Conservation (phyloP, 1,284 basidiomycete genomes). For the Microbotryomycetes sp. region DNA sequence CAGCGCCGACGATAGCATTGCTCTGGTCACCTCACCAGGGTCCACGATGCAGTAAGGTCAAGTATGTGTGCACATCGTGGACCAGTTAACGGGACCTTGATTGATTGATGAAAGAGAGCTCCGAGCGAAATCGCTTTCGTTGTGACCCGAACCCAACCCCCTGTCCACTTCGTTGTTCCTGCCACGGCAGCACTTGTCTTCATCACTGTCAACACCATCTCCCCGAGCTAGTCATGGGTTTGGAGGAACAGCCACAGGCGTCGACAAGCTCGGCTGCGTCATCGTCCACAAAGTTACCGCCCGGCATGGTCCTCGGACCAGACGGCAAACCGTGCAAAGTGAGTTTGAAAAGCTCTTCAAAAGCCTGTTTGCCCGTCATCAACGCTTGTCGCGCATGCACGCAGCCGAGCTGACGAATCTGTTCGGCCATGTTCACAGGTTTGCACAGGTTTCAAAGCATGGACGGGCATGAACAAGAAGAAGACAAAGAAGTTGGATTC, state of each 20-base stretch:
- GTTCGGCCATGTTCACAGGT: constrained; percentile 8
- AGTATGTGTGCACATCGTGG: neutral
- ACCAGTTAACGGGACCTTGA: neutral
- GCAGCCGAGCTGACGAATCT: neutral
- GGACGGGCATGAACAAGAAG: constrained; percentile 13
- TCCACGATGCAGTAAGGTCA: neutral
- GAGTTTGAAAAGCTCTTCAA: constrained; percentile 42
- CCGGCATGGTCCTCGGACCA: constrained; percentile 72
- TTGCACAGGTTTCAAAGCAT: constrained; percentile 30
- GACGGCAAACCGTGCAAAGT: constrained; percentile 92
- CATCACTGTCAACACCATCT: no score
- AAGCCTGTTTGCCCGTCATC: neutral
- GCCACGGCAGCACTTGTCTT: no score
- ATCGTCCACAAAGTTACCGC: constrained; percentile 6
- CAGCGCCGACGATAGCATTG: neutral
- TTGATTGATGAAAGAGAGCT: neutral
- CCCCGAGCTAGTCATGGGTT: no score
- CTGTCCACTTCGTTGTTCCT: no score
- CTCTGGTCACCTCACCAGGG: neutral
- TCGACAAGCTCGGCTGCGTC: neutral
- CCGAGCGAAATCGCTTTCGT: neutral
- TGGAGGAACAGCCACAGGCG: neutral
- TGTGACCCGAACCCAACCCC: no score
- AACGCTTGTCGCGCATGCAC: constrained; percentile 39
- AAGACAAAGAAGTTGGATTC: constrained; percentile 33